A percentile compares a stretch with the other conserved stretches of the same genome.
These are phyloP conservation scores for Cyberlindnera maclurae DNA, from an alignment of 805 yeast genomes.

Conservation along the genomic window DNA sequence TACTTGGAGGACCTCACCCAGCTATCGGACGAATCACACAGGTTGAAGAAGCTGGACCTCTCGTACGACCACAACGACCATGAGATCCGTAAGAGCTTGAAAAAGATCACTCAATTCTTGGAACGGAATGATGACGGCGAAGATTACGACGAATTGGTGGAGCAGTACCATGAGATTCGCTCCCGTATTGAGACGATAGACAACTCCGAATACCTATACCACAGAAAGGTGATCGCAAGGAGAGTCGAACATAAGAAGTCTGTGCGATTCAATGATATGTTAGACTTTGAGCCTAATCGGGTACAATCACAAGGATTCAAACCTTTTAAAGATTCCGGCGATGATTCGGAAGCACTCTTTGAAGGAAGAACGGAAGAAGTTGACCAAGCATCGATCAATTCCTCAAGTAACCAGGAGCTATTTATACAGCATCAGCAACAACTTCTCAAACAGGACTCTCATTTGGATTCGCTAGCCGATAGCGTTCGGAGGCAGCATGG, in stretches of 20 bases:
- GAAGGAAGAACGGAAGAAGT: slow-evolving; percentile 10
- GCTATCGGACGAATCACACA: slow-evolving; percentile 17
- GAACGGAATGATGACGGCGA: slow-evolving; percentile 24
- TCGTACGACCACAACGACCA: slow-evolving; percentile 16
- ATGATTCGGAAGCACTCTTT: slow-evolving; percentile 16
- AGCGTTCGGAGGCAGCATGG: slow-evolving; percentile 39
- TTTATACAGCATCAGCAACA: slow-evolving; percentile 41
- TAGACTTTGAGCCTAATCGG: slow-evolving; percentile 8
- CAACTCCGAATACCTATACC: slow-evolving; percentile 13
- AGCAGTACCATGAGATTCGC: slow-evolving; percentile 11
- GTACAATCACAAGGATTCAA: slow-evolving; percentile 2
- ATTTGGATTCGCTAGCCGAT: slow-evolving; percentile 32
- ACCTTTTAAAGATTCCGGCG: slow-evolving; percentile 19
- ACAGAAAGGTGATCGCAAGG: slow-evolving; percentile 7
- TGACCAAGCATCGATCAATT: slow-evolving; percentile 10
- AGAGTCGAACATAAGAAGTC: slow-evolving; percentile 18
- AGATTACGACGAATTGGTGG: slow-evolving; percentile 23
- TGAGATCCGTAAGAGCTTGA: slow-evolving; percentile 18
- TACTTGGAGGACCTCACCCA: slow-evolving; percentile 22
- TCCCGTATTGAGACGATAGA: slow-evolving; percentile 11
- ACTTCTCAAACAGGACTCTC: slow-evolving; percentile 38
- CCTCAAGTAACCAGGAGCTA: slow-evolving; percentile 28
- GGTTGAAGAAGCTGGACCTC: slow-evolving; percentile 12
- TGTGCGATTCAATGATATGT: slow-evolving; percentile 22
- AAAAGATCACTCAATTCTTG: slow-evolving; percentile 19